Evolutionary conservation across 352 stramenopile genomes (phyloP).

Genomic region (Hyaloperonospora brassicae): DNA sequence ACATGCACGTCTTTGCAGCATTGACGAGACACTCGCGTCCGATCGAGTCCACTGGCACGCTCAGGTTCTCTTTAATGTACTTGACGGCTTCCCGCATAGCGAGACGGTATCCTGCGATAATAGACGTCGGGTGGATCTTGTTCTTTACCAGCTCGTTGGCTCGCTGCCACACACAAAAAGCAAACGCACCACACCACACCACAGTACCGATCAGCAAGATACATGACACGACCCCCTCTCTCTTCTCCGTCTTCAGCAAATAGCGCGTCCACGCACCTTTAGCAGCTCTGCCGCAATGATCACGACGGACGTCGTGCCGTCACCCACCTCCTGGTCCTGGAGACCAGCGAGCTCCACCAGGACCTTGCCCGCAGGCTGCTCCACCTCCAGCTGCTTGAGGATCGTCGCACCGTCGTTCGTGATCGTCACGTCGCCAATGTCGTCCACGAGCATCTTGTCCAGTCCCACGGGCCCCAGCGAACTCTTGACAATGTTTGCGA

Average conservation of each 20-base stretch:
- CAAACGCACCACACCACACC: not conserved
- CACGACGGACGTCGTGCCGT: conserved; percentile 98
- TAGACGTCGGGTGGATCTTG: conserved; percentile 98
- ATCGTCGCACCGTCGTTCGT: conserved; percentile 99
- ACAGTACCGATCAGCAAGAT: no score
- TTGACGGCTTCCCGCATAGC: conserved; percentile 97
- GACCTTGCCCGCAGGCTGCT: conserved; percentile 98
- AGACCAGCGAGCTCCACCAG: conserved; percentile 96
- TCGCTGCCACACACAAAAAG: conserved; percentile 42
- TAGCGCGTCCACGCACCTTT: conserved; percentile 40
- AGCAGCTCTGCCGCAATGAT: conserved; percentile 98
- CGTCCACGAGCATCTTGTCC: conserved; percentile 98
- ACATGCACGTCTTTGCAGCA: conserved; percentile 98
- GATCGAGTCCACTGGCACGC: conserved; percentile 92
- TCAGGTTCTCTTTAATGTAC: conserved; percentile 98
- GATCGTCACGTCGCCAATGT: conserved; percentile 99
- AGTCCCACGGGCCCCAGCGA: conserved; percentile 97
- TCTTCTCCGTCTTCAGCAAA: not conserved
- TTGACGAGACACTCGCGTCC: conserved; percentile 93
- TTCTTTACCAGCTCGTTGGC: conserved; percentile 97
- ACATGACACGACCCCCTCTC: no score
- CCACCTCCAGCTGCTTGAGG: conserved; percentile 97
- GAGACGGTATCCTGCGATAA: conserved; percentile 98
- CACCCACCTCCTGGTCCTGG: conserved; percentile 98
- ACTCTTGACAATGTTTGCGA: conserved; percentile 99